Evolutionary conservation across 2,329 filamentous ascomycete species (phyloP).

Genomic region (Colletotrichum destructivum): DNA sequence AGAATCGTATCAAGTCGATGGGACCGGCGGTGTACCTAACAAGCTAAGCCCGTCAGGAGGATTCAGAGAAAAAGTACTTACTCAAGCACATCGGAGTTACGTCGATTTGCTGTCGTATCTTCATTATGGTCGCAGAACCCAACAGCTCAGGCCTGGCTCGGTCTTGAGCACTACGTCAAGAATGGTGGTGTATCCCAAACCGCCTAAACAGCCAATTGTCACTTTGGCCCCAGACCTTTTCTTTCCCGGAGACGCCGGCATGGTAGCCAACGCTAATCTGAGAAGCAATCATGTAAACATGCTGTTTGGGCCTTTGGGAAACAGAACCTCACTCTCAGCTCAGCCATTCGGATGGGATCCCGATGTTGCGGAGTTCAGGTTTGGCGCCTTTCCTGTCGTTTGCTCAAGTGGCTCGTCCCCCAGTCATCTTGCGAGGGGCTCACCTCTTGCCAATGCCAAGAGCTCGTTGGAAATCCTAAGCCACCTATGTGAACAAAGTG

Average conservation of each 20-base stretch:
- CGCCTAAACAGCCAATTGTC: constrained; percentile 55
- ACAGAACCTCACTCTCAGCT: not conserved
- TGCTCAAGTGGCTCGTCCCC: constrained; percentile 9
- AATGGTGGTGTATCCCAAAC: constrained; percentile 70
- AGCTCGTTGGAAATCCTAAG: constrained; percentile 80
- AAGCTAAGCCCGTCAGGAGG: constrained; percentile 52
- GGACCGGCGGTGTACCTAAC: not conserved
- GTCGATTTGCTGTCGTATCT: constrained; percentile 78
- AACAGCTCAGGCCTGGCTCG: constrained; percentile 55
- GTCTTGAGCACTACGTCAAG: constrained; percentile 57
- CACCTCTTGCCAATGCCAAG: constrained; percentile 62
- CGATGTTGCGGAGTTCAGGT: not conserved
- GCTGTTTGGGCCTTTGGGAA: not conserved
- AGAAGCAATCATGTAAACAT: constrained; percentile 15
- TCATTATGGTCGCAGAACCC: constrained; percentile 70
- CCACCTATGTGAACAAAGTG: constrained; percentile 82
- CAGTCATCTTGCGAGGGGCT: constrained; percentile 9
- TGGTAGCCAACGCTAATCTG: constrained; percentile 17
- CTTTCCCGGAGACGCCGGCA: constrained; percentile 12
- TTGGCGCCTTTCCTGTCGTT: constrained; percentile 4
- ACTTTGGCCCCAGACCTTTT: constrained; percentile 12
- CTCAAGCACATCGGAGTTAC: constrained; percentile 81
- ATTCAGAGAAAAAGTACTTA: constrained; percentile 79
- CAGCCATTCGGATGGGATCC: constrained; percentile 22
- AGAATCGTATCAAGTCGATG: constrained; percentile 46